These are phyloP conservation scores for Skeletonema potamos DNA, from an alignment of 108 stramenopile genomes.

Conservation along the genomic window DNA sequence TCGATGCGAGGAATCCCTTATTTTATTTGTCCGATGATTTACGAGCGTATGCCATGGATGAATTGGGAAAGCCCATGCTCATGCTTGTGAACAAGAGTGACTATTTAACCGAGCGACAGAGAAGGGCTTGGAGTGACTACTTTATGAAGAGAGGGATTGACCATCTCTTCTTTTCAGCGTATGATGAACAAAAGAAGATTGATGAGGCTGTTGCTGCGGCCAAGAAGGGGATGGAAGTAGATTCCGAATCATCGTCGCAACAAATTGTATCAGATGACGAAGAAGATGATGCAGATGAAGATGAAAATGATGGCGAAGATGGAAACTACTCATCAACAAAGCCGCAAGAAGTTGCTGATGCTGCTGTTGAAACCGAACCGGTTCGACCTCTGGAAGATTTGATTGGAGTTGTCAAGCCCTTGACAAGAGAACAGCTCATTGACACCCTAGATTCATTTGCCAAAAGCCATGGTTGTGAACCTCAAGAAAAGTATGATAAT, in stretches of 20 bases:
- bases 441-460: slow-evolving; percentile 72
- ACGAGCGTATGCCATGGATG: slow-evolving; percentile 77
- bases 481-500: slow-evolving; percentile 63
- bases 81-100: slow-evolving; percentile 98
- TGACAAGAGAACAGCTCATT: slow-evolving; percentile 74
- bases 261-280: slow-evolving; percentile 40
- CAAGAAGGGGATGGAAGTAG: slow-evolving; percentile 43
- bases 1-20: slow-evolving; percentile 96
- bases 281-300: slow-evolving; percentile 23
- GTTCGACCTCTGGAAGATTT: not conserved
- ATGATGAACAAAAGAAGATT: slow-evolving; percentile 85
- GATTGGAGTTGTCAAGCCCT: slow-evolving; percentile 54
- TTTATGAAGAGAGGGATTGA: slow-evolving; percentile 74
- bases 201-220: slow-evolving; percentile 56
- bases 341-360: not conserved
- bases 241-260: slow-evolving; percentile 20
- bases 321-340: not conserved
- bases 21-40: slow-evolving; percentile 95
- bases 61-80: slow-evolving; percentile 86
- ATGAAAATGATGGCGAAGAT: slow-evolving; percentile 8
- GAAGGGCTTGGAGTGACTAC: slow-evolving; percentile 87
- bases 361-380: not conserved
- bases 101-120: slow-evolving; percentile 83
- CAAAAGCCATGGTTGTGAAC: slow-evolving; percentile 49
- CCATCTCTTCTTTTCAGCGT: slow-evolving; percentile 95